Base-by-base conservation (phyloP, 2,329 filamentous ascomycete species). In the Penicillium thymicola region DNA sequence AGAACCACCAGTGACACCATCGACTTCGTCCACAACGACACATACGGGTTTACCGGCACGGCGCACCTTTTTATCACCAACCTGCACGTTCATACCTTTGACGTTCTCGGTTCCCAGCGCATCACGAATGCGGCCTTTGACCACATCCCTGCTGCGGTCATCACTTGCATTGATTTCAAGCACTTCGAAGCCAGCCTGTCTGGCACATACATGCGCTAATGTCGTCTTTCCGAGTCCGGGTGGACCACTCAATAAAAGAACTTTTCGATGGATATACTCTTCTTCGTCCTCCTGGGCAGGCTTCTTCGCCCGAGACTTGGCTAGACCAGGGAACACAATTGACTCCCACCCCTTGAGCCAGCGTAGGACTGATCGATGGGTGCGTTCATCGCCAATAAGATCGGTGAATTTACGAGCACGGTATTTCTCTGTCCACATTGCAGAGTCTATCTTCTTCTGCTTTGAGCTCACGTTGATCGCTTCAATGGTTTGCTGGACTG, bases 101-200 rank as follows among this genome's bases (percentile, higher is more conserved):
- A 99, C 93, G 58, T 90, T 97, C 72, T 99, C 93, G 0, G 94
- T 99, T 0, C 90, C 92, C 34, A 99, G 82, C 72, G 90, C 93
- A 55, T 96, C 96, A 65, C 90, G 84, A 63, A 99, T 97, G 16
- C 92, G 84, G 7, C 90, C 91, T 70, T 90, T 94, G 36, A 99
- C 94, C 2, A 99, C 91, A 67, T 93, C 87, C 30, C 84, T 83
- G 69, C 91, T 96, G 66, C 94, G 84, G 70, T 99, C 95, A 69
- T 99, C 94, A 66, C 93, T 97, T 9, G 95, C 94, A 67, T 99
- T 99, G 75, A 99, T 96, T 72, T 99, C 94, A 70, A 97, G 84
- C 1, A 96, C 89, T 68, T 97, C 94, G 67, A 99, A 99, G 0
- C 94, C 94, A 5, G 94, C 94, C 75, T 99, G 94, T 64, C 82